These are phyloP conservation scores for Hypoxylon sp. DNA, from an alignment of 2,329 filamentous ascomycete genomes.

Conservation along the genomic window DNA sequence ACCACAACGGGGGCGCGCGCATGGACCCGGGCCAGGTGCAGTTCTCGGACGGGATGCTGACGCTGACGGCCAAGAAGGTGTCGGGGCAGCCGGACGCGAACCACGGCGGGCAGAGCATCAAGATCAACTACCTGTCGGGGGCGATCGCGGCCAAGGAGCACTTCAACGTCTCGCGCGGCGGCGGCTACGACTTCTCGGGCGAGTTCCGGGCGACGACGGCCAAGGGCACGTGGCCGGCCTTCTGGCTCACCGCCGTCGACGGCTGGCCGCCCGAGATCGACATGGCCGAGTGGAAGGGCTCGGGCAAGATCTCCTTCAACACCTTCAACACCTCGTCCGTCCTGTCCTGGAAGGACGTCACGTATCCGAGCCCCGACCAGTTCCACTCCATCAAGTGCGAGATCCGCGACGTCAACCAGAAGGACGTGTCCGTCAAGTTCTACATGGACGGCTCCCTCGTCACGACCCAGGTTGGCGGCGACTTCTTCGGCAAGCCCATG, in stretches of 20 bases:
- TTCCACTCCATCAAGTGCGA: conserved; percentile 61
- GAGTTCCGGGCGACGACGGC: conserved; percentile 52
- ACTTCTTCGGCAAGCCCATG: conserved; percentile 57
- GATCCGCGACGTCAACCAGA: conserved; percentile 59
- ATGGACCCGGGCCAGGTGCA: conserved; percentile 58
- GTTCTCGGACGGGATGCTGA: conserved; percentile 52
- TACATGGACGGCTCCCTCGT: conserved; percentile 60
- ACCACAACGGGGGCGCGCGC: conserved; percentile 65
- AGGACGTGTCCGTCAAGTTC: conserved; percentile 61
- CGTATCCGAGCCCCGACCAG: conserved; percentile 54
- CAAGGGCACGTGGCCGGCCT: conserved; percentile 64
- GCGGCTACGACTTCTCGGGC: conserved; percentile 53
- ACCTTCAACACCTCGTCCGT: conserved; percentile 53
- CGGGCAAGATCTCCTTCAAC: conserved; percentile 63
- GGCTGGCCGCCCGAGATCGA: conserved; percentile 68
- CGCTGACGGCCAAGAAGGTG: conserved; percentile 56
- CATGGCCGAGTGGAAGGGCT: conserved; percentile 69
- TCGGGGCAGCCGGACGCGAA: conserved; percentile 50
- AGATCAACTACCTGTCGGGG: conserved; percentile 62
- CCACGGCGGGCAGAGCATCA: conserved; percentile 50
- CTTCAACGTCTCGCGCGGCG: conserved; percentile 49
- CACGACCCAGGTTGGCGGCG: conserved; percentile 58
- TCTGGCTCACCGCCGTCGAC: conserved; percentile 63
- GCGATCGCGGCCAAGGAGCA: conserved; percentile 51
- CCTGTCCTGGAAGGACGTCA: conserved; percentile 56